Evolutionary conservation across 441 rosid genomes (phyloP).

Genomic region (Viola pubescens): DNA sequence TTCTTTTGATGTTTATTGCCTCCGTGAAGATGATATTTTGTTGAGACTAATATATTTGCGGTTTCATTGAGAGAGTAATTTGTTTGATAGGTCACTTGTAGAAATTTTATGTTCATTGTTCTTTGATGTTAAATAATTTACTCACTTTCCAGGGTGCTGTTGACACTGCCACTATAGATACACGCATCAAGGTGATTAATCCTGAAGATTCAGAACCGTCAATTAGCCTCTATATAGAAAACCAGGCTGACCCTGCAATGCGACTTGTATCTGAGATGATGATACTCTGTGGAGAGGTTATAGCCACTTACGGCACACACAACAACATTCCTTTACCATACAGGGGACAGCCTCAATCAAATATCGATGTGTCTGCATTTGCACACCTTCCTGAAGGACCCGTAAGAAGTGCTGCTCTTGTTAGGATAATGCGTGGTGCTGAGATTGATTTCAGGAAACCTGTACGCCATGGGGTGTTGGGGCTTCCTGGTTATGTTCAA

Average conservation of each 20-base stretch:
- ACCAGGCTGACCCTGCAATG: slow-evolving; percentile 90
- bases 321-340: slow-evolving; percentile 80
- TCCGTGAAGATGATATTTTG: neutral
- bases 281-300: slow-evolving; percentile 91
- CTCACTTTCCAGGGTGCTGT: slow-evolving; percentile 66
- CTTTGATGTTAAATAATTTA: slow-evolving; percentile 7
- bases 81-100: neutral
- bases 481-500: slow-evolving; percentile 94
- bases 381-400: slow-evolving; percentile 96
- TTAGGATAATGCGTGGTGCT: slow-evolving; percentile 81
- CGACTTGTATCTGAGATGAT: slow-evolving; percentile 95
- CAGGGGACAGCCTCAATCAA: slow-evolving; percentile 93
- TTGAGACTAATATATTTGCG: neutral
- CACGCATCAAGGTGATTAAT: slow-evolving; percentile 81
- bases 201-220: slow-evolving; percentile 80
- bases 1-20: neutral
- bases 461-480: slow-evolving; percentile 77
- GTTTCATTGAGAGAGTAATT: neutral
- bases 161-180: slow-evolving; percentile 68
- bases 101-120: slow-evolving; percentile 5
- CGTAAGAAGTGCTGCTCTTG: slow-evolving; percentile 65
- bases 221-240: slow-evolving; percentile 77
- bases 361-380: slow-evolving; percentile 71
- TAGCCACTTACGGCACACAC: slow-evolving; percentile 71
- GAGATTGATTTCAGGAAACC: slow-evolving; percentile 84